Conservation (phyloP, 169 alveolate genomes). For the Cyclospora cayetanensis region DNA sequence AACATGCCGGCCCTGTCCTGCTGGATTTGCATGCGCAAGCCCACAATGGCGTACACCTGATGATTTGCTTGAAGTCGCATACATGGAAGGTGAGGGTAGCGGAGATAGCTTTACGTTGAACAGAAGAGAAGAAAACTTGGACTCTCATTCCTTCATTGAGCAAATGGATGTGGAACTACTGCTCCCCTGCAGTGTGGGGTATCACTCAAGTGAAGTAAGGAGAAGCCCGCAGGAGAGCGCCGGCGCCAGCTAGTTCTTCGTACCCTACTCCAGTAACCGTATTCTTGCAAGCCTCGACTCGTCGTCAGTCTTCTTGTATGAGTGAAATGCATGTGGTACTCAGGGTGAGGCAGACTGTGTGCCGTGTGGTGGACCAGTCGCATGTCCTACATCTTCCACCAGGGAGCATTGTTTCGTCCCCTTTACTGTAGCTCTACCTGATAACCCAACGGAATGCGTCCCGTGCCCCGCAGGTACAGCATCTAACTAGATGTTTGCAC, state of each 20-base stretch:
- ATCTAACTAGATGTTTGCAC: too few relatives aligned
- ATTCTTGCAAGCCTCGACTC: too few relatives aligned
- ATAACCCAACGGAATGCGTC: slow-evolving; percentile 54
- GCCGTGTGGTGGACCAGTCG: slow-evolving; percentile 58
- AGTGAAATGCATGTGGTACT: too few relatives aligned
- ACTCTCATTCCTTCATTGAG: background rate
- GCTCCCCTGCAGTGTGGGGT: slow-evolving; percentile 44
- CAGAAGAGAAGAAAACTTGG: background rate
- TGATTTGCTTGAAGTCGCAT: too few relatives aligned
- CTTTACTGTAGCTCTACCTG: slow-evolving; percentile 57
- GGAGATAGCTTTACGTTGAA: background rate
- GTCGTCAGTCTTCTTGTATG: too few relatives aligned
- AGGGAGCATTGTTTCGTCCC: slow-evolving; percentile 41
- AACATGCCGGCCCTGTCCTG: slow-evolving; percentile 59
- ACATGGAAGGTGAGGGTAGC: background rate
- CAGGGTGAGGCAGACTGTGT: slow-evolving; percentile 51
- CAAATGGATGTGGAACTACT: background rate
- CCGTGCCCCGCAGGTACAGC: slow-evolving; percentile 60
- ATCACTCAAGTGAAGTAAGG: slow-evolving; percentile 33
- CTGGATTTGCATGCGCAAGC: slow-evolving; percentile 43
- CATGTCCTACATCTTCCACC: slow-evolving; percentile 44
- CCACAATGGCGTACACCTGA: background rate
- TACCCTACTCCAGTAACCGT: too few relatives aligned
- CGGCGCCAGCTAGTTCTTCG: too few relatives aligned
- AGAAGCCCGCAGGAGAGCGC: too few relatives aligned